Evolutionary conservation across 257 asterid species (phyloP).

Genomic region (Rhazya stricta): DNA sequence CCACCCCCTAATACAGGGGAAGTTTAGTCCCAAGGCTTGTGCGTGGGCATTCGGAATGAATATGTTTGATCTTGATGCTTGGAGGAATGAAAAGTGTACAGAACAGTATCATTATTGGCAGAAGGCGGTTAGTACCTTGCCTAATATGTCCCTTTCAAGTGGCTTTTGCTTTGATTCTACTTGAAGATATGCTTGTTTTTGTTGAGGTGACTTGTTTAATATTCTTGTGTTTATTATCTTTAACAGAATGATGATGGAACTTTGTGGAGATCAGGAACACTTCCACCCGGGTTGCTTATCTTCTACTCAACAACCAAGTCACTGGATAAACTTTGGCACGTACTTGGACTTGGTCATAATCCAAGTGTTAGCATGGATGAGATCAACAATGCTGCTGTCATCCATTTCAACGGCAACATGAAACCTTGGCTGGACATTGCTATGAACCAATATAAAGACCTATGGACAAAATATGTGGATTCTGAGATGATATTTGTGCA

Average conservation of each 20-base stretch:
- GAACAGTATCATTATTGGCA: constrained; percentile 89
- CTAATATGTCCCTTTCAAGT: not conserved
- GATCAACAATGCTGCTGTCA: constrained; percentile 82
- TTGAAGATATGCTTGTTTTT: not conserved
- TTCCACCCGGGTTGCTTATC: constrained; percentile 82
- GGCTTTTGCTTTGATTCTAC: constrained; percentile 1
- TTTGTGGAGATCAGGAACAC: constrained; percentile 75
- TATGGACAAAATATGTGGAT: constrained; percentile 93
- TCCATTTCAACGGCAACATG: constrained; percentile 96
- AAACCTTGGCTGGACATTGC: constrained; percentile 99
- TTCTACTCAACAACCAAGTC: constrained; percentile 76
- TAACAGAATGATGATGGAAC: constrained; percentile 75
- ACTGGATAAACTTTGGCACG: constrained; percentile 93
- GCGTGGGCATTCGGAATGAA: constrained; percentile 99
- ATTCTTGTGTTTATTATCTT: constrained; percentile 3
- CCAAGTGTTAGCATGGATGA: constrained; percentile 96
- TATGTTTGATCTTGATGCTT: constrained; percentile 85
- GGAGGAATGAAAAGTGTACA: constrained; percentile 77
- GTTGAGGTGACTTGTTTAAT: not conserved
- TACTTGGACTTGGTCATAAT: constrained; percentile 80
- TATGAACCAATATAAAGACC: constrained; percentile 82
- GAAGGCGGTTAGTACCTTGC: constrained; percentile 51
- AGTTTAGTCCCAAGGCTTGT: constrained; percentile 76
- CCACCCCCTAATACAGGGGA: constrained; percentile 68
- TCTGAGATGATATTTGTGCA: constrained; percentile 90